phyloP scores from a whole-genome alignment of 352 stramenopile genomes.

The Pythium guiyangense region DNA sequence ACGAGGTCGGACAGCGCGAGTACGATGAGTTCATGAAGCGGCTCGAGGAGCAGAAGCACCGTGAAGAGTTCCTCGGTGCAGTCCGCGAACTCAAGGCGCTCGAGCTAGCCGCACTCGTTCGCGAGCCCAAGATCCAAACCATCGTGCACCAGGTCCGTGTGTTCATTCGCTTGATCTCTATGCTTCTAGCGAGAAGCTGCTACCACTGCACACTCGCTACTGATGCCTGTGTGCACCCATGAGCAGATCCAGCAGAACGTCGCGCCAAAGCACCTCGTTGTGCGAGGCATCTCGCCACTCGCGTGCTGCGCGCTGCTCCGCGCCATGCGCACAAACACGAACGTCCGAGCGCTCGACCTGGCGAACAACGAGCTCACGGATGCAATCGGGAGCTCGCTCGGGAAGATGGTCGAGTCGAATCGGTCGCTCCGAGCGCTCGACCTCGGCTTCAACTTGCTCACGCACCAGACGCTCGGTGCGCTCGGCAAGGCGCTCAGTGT shows the following conservation, averaged over 20 bases:
- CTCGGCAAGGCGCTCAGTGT: conserved; percentile 32
- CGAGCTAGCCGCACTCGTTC: conserved; percentile 31
- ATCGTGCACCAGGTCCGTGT: conserved; percentile 40
- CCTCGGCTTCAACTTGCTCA: conserved; percentile 55
- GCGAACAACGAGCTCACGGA: conserved; percentile 55
- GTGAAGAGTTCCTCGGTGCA: conserved; percentile 40
- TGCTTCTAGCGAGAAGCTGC: background rate
- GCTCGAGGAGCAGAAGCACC: conserved; percentile 37
- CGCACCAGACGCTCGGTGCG: conserved; percentile 22
- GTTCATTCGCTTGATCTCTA: background rate
- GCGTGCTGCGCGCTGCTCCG: conserved; percentile 51
- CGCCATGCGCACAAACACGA: conserved; percentile 53
- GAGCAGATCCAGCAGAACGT: conserved; percentile 43
- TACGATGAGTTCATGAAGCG: conserved; percentile 34
- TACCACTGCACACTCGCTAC: background rate
- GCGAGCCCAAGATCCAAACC: conserved; percentile 37
- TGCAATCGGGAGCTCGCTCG: conserved; percentile 26
- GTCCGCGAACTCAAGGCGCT: conserved; percentile 31
- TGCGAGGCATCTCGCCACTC: conserved; percentile 45
- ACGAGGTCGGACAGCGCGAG: conserved; percentile 26
- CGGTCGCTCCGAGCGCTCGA: conserved; percentile 44
- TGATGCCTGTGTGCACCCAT: background rate
- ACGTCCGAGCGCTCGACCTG: conserved; percentile 51
- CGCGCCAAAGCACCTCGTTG: conserved; percentile 37
- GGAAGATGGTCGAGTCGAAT: conserved; percentile 58